Base-by-base conservation (phyloP, 805 yeast species). In the Jamesozyma jinghongensis region DNA sequence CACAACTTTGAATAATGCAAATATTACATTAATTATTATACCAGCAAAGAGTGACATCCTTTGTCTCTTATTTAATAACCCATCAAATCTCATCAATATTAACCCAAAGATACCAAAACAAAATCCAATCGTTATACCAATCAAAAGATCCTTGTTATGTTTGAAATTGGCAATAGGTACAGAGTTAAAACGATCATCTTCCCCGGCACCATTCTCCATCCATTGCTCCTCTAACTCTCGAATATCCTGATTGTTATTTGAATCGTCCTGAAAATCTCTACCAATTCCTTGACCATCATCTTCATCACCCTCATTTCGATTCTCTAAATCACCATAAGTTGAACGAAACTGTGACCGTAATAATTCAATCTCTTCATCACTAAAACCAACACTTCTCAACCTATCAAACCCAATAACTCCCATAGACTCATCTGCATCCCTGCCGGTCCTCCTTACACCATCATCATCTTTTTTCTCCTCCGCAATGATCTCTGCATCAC, bases 351-450 rank as follows among this genome's bases (percentile, higher is more conserved):
- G 96, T 38, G 73, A 65, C 44, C 96, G 69, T 44, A 88, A 61
- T 41, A 79, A 79, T 33, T 68, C 68, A 20, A 88, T 75, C 50
- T 88, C 97, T 44, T 76, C 81, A 26, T 76, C 84, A 4, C 84
- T 71, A 55, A 88, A 85, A 7, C 97, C 97, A 34, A 87, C 88
- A 26, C 78, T 75, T 14, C 87, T 68, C 39, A 88, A 66, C 32
- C 96, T 64, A 59, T 88, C 96, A 58, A 88, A 85, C 2, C 97
- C 96, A 13, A 79, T 73, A 12, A 85, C 87, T 28, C 75, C 78
- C 43, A 65, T 58, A 34, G 67, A 66, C n/a, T 51, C 43, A 2
- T 49, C 51, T 22, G 47, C 54, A 27, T 40, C 41, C 2, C 48
- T 40, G 3, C 49, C 52, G 17, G 47, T 30, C 8, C 34, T 18